These are phyloP conservation scores for Prunus campanulata DNA, from an alignment of 306 rosid genomes.

Conservation along the genomic window DNA sequence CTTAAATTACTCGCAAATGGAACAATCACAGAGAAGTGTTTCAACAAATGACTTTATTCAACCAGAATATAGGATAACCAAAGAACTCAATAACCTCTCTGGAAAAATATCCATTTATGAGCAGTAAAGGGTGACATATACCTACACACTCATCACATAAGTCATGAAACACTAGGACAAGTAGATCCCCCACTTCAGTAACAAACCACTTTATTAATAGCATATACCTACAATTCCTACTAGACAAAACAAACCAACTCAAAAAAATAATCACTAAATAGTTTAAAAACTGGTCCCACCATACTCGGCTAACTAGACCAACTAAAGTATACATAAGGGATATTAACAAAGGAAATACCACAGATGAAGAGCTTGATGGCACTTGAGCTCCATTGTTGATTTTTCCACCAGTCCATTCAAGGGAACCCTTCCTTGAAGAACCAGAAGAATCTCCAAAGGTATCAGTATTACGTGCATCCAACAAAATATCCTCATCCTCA, in stretches of 20 bases:
- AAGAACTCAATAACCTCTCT: neutral
- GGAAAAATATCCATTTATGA: neutral
- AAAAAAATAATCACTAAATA: neutral
- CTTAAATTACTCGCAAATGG: neutral
- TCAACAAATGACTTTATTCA: neutral
- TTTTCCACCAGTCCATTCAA: constrained; percentile 48
- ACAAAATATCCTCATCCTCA: constrained; percentile 54
- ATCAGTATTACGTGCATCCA: constrained; percentile 66
- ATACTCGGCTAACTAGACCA: neutral
- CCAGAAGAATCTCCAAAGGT: constrained; percentile 64
- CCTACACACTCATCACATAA: neutral
- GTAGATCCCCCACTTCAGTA: neutral
- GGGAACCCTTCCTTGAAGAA: constrained; percentile 33
- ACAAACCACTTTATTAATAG: neutral
- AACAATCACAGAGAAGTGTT: neutral
- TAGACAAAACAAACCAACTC: neutral
- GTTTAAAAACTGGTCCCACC: neutral
- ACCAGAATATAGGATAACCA: neutral
- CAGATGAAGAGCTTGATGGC: constrained; percentile 42
- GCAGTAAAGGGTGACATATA: neutral
- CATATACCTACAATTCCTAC: neutral
- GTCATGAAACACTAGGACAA: neutral
- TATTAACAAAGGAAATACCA: constrained; percentile 42
- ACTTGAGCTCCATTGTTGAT: constrained; percentile 47
- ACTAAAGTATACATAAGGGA: constrained; percentile 10